phyloP scores from a whole-genome alignment of 306 rosid genomes.

The Canavalia ensiformis region DNA sequence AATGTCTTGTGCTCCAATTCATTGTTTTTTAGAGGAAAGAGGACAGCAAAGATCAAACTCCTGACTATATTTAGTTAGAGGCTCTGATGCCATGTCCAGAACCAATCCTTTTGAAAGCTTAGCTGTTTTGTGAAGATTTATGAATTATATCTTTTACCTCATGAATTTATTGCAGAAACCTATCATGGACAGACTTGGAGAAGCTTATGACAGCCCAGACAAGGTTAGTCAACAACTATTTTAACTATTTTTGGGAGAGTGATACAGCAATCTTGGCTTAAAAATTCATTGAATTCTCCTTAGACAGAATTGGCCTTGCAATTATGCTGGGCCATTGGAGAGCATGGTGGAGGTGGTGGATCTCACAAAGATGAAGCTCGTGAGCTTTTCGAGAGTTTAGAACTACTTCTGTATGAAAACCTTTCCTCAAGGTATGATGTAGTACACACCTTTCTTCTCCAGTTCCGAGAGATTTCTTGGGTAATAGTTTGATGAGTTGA shows the following conservation, averaged over 20 bases:
- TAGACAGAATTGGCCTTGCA: constrained; percentile 95
- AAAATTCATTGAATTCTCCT: constrained; percentile 48
- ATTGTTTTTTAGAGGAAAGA: constrained; percentile 21
- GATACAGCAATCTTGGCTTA: constrained; percentile 32
- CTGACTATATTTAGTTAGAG: constrained; percentile 20
- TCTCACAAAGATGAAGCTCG: constrained; percentile 97
- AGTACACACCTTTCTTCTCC: constrained; percentile 33
- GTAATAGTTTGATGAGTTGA: constrained; percentile 44
- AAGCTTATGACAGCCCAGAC: constrained; percentile 87
- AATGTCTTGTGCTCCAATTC: constrained; percentile 10
- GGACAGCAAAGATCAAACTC: constrained; percentile 26
- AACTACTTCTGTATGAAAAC: constrained; percentile 91
- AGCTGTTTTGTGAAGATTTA: not conserved
- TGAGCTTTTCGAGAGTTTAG: constrained; percentile 97
- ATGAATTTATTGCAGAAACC: constrained; percentile 77
- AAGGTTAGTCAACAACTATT: constrained; percentile 68
- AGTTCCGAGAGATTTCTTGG: constrained; percentile 31
- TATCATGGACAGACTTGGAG: constrained; percentile 89
- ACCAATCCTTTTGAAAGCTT: constrained; percentile 4
- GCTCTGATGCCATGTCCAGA: constrained; percentile 17
- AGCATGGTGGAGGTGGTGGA: constrained; percentile 95
- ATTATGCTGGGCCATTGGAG: constrained; percentile 98
- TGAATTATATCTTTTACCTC: constrained; percentile 5
- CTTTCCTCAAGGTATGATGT: constrained; percentile 83
- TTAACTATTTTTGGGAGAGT: constrained; percentile 20